Evolutionary conservation across 2,329 filamentous ascomycete genomes (phyloP), one percentile per base, ranked within the genome.

Genomic region (Fusarium setosum): DNA sequence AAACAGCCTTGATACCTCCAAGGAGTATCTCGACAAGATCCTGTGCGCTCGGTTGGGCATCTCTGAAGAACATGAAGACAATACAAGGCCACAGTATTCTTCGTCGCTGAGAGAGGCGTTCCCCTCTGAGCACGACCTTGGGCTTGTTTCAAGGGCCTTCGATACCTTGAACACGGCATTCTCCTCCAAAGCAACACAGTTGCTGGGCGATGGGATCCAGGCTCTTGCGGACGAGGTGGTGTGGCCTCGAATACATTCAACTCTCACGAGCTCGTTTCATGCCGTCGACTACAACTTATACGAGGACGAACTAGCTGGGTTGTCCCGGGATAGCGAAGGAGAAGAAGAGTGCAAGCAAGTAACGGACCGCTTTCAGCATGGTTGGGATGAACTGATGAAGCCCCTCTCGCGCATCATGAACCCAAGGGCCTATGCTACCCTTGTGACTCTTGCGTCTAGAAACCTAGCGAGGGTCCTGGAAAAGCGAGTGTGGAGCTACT

Each of bases 1-100:
- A 78, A 99, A 99, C 84, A 97, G 95, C 75, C 88, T 99, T 23
- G 95, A 99, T 75, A 88, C 97, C 60, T 91, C 94, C 10, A 93
- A 93, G 63, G 93, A 97, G 74, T 99, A 99, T 77, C 87, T 97
- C 26, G 73, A 72, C 9, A 65, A 77, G 11, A 59, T 75, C 18
- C 78, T 80, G 10, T 76, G 79, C 6, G 80, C n/a, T n/a, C n/a
- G n/a, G n/a, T n/a, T n/a, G n/a, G n/a, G n/a, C n/a, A n/a, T n/a
- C n/a, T n/a, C n/a, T n/a, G n/a, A n/a, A n/a, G n/a, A n/a, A n/a
- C n/a, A n/a, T n/a, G n/a, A n/a, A n/a, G n/a, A n/a, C n/a, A n/a
- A n/a, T n/a, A n/a, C n/a, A n/a, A n/a, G n/a, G n/a, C n/a, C n/a
- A n/a, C n/a, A n/a, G n/a, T n/a, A n/a, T n/a, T n/a, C n/a, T n/a